Base-by-base conservation (phyloP, 345 rosid species). In the Acer saccharum region DNA sequence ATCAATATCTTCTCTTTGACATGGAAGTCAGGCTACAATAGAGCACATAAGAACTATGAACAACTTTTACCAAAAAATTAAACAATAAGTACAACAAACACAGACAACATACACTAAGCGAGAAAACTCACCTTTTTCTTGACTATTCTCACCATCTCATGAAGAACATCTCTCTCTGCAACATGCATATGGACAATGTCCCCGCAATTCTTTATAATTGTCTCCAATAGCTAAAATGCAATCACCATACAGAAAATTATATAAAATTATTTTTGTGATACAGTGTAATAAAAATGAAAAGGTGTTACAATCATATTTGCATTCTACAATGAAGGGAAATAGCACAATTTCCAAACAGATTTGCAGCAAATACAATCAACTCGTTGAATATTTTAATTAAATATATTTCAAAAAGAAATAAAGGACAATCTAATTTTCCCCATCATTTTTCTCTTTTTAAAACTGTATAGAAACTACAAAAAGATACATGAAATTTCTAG, bases 161-260 rank as follows among this genome's bases (percentile, higher is more conserved):
- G 98, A 58, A 94, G 94, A 84, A 97, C 78, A 85, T 90, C 98
- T 82, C 84, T 97, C 88, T 97, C 98, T 61, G 98, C 99, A n/a
- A 94, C 98, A 82, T 94, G 97, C 99, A 97, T 94, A 85, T 94
- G 98, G 63, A 97, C 98, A 84, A 97, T 89, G 84, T 97, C 98
- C 80, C 98, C 98, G 79, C 99, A 97, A 77, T 97, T 97, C 90
- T 97, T 97, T 81, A 94, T 83, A 65, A 97, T 87, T 27, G 99
- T 97, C 92, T 97, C 99, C 88, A 97, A 89, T 55, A 97, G 88
- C 99, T 97, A 79, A 57, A 81, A 79, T 60, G 71, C 20, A 76
- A 72, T 71, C 80, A 69, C 52, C 75, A 71, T 43, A 81, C n/a
- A 25, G 68, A 83, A 78, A 75, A 18, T 67, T 73, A 72, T 75